Evolutionary conservation across 2,329 filamentous ascomycete genomes (phyloP).

Genomic region (Fusarium napiforme): DNA sequence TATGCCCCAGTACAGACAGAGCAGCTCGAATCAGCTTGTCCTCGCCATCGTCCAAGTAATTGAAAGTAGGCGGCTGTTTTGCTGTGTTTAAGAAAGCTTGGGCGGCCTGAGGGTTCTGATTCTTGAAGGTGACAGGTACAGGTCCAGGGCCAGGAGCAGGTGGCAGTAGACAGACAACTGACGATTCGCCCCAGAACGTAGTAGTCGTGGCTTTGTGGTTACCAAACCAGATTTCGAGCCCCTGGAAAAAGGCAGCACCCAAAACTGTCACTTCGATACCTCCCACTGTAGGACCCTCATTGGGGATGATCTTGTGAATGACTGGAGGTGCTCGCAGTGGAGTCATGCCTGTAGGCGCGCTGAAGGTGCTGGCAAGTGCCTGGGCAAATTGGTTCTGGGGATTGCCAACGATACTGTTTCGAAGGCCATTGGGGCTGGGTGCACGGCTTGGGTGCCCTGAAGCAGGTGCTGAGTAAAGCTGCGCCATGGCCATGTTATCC

Average conservation of each 20-base stretch:
- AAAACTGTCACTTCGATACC: conserved; percentile 89
- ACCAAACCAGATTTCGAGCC: conserved; percentile 86
- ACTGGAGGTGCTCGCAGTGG: conserved; percentile 62
- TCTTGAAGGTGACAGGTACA: conserved; percentile 77
- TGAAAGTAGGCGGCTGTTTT: conserved; percentile 68
- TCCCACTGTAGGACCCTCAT: conserved; percentile 82
- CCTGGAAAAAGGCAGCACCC: conserved; percentile 81
- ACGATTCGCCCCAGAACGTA: conserved; percentile 82
- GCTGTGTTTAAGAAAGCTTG: conserved; percentile 47
- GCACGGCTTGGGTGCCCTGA: conserved; percentile 81
- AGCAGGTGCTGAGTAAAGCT: conserved; percentile 76
- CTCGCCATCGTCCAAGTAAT: conserved; percentile 78
- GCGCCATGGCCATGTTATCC: conserved; percentile 72
- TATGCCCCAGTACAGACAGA: conserved; percentile 70
- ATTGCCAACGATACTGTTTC: conserved; percentile 58
- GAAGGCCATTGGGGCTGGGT: conserved; percentile 73
- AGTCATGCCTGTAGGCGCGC: conserved; percentile 60
- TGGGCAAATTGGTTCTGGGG: conserved; percentile 59
- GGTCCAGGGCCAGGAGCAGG: conserved; percentile 74
- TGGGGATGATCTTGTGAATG: conserved; percentile 86
- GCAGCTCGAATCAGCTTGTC: conserved; percentile 76
- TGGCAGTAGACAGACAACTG: conserved; percentile 82
- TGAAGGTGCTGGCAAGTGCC: conserved; percentile 58
- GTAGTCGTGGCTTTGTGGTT: conserved; percentile 72
- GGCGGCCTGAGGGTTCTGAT: conserved; percentile 56